These are phyloP conservation scores for Sphaerulina populicola DNA, from an alignment of 2,329 filamentous ascomycete genomes.

Conservation along the genomic window DNA sequence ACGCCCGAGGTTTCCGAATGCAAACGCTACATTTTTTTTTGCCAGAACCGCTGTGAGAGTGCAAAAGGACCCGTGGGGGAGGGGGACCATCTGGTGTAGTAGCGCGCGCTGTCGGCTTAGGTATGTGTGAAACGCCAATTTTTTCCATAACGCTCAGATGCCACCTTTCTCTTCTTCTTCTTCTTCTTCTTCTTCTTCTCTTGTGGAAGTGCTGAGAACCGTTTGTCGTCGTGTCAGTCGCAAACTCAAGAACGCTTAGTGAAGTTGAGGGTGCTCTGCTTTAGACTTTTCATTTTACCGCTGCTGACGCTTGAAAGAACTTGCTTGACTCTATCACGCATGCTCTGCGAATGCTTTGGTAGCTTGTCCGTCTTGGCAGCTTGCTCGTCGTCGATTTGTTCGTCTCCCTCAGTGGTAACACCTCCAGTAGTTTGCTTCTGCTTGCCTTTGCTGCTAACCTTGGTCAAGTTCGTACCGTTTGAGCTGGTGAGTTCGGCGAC, in stretches of 20 bases:
- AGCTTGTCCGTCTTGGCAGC: conserved; percentile 4
- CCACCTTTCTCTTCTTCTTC: no score
- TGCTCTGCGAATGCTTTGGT: conserved; percentile 6
- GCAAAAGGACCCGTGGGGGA: no score
- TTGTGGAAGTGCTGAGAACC: no score
- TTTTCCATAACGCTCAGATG: no score
- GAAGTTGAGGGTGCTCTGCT: conserved; percentile 17
- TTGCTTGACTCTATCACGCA: conserved; percentile 13
- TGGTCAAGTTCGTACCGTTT: conserved; percentile 7
- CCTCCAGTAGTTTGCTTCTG: background rate
- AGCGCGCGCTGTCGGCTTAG: no score
- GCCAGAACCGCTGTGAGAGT: no score
- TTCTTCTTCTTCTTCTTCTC: no score
- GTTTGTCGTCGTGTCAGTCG: no score
- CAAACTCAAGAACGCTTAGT: conserved; percentile 4
- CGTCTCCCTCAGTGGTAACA: background rate
- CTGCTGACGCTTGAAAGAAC: conserved; percentile 11
- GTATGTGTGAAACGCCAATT: no score
- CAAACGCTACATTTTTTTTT: no score
- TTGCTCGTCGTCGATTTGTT: background rate
- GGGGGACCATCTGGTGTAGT: no score
- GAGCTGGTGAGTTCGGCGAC: conserved; percentile 5
- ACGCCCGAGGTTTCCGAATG: no score
- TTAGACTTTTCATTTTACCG: conserved; percentile 8
- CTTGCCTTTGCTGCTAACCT: conserved; percentile 4